Evolutionary conservation across 1,284 basidiomycete species (phyloP).

Genomic region (Ceratobasidium papillatum): DNA sequence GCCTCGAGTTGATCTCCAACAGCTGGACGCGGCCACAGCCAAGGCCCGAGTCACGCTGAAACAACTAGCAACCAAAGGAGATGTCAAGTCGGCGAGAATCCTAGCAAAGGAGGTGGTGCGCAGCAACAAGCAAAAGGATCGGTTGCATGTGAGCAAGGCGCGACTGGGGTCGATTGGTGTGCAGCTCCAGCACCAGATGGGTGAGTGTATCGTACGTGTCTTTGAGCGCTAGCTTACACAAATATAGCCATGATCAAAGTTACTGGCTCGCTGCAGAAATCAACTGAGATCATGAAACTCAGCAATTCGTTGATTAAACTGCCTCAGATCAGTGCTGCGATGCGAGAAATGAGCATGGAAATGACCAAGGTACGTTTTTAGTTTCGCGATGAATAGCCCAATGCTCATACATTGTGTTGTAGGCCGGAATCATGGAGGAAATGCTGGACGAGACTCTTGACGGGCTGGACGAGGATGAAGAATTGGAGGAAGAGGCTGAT

Average conservation of each 20-base stretch:
- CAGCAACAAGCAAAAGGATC: slow-evolving; percentile 93
- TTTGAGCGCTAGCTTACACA: slow-evolving; percentile 10
- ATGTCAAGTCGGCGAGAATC: slow-evolving; percentile 91
- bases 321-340: slow-evolving; percentile 89
- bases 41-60: slow-evolving; percentile 89
- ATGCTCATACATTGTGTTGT: slow-evolving; percentile 20
- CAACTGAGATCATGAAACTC: slow-evolving; percentile 98
- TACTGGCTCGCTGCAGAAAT: slow-evolving; percentile 95
- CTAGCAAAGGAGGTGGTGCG: slow-evolving; percentile 94
- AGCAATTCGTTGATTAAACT: slow-evolving; percentile 92
- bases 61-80: slow-evolving; percentile 89
- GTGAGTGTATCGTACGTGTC: slow-evolving; percentile 60
- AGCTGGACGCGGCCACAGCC: slow-evolving; percentile 85
- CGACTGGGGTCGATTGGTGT: slow-evolving; percentile 89
- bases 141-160: slow-evolving; percentile 92
- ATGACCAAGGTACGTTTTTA: slow-evolving; percentile 86
- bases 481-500: slow-evolving; percentile 95
- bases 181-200: slow-evolving; percentile 92
- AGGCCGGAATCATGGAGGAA: slow-evolving; percentile 94
- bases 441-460: slow-evolving; percentile 90
- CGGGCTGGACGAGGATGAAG: slow-evolving; percentile 86
- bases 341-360: slow-evolving; percentile 99
- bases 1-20: slow-evolving; percentile 39
- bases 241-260: slow-evolving; percentile 92
- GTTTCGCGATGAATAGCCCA: slow-evolving; percentile 20